These are phyloP conservation scores for Cyclotella baltica DNA, from an alignment of 108 stramenopile species.

Conservation along the genomic window DNA sequence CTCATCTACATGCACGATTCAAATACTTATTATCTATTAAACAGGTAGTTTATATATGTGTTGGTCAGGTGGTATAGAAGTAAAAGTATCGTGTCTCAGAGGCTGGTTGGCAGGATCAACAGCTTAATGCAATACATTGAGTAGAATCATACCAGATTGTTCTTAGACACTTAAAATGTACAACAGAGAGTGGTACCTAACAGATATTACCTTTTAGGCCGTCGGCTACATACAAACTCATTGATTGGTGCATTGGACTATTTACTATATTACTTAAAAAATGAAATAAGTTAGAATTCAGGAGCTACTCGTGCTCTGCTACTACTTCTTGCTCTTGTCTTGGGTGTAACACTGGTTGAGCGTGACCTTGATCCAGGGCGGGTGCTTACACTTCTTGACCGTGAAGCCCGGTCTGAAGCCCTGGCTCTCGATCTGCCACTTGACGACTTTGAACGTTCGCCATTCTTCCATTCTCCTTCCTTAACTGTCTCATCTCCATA, in stretches of 20 bases:
- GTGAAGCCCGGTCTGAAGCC: conserved; percentile 2
- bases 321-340: conserved; percentile 2
- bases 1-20: too few species aligned
- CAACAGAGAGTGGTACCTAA: neutral
- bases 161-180: too few species aligned
- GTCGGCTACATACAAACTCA: too few species aligned
- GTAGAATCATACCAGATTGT: too few species aligned
- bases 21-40: too few species aligned
- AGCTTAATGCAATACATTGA: too few species aligned
- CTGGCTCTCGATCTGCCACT: neutral
- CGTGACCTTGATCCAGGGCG: conserved; percentile 6
- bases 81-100: too few species aligned
- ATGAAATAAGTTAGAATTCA: neutral
- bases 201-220: neutral
- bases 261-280: neutral
- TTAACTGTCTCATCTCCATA: conserved; percentile 31
- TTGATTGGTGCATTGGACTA: neutral
- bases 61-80: too few species aligned
- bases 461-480: conserved; percentile 50
- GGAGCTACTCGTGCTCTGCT: conserved; percentile 1
- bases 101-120: too few species aligned
- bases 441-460: conserved; percentile 1
- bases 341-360: conserved; percentile 5
- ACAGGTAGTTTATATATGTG: too few species aligned
- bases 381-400: conserved; percentile 17